Conservation (phyloP, 176 grass and related monocot species). For the Saccharum officinarum region DNA sequence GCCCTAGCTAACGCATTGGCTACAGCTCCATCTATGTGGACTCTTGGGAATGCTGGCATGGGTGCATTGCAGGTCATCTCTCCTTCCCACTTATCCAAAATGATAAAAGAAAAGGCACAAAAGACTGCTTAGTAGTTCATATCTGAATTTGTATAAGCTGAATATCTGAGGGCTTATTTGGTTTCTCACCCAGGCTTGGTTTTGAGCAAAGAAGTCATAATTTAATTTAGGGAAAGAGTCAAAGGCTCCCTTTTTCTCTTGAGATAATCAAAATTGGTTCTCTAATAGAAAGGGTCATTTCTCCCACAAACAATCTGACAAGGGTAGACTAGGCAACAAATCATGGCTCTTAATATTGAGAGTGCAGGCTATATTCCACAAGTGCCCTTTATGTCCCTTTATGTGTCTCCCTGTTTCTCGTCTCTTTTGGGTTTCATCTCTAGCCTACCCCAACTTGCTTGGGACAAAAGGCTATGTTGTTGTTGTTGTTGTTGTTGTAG, state of each 20-base stretch:
- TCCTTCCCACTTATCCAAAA: neutral
- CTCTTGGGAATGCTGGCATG: slow-evolving; percentile 95
- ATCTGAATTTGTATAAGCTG: neutral
- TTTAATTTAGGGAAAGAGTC: neutral
- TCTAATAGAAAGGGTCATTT: neutral
- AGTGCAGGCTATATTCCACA: neutral
- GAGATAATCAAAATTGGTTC: neutral
- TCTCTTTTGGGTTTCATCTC: too few relatives aligned
- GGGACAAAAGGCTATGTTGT: too few relatives aligned
- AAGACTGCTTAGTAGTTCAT: neutral
- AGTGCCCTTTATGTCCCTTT: too few relatives aligned
- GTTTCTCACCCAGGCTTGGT: neutral
- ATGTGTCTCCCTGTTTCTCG: too few relatives aligned
- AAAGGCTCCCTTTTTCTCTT: neutral
- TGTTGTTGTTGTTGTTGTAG: too few relatives aligned
- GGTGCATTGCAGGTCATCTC: slow-evolving; percentile 77
- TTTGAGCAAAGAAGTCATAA: neutral
- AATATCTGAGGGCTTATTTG: neutral
- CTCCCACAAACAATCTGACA: neutral
- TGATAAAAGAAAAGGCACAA: neutral
- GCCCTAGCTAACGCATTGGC: slow-evolving; percentile 95
- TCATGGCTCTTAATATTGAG: neutral
- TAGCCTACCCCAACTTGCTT: too few relatives aligned
- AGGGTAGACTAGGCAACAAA: neutral
- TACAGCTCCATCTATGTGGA: slow-evolving; percentile 97